Percentiles rank a stretch among this genome's conserved stretches.
phyloP scores from a whole-genome alignment of 768 basidiomycete genomes.

The Rickenella mellea region DNA sequence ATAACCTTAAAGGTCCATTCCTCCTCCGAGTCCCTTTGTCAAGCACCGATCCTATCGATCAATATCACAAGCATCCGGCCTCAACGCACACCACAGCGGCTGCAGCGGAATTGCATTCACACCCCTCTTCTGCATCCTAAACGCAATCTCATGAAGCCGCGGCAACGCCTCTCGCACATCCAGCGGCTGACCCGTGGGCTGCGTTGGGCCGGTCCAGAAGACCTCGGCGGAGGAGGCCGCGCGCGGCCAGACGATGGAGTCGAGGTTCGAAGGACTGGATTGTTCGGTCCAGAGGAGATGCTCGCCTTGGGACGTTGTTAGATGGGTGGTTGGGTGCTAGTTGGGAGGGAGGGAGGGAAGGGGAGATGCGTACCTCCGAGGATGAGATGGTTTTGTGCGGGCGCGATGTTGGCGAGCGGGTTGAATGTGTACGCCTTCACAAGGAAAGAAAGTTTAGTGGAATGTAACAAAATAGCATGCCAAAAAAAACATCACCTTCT shows the following conservation, averaged over 20 bases:
- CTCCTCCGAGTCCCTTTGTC: no score
- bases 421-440: slow-evolving; percentile 58
- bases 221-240: slow-evolving; percentile 39
- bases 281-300: slow-evolving; percentile 40
- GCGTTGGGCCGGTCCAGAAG: slow-evolving; percentile 38
- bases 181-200: slow-evolving; percentile 23
- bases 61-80: slow-evolving; percentile 37
- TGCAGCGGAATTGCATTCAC: slow-evolving; percentile 40
- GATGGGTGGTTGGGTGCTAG: no score
- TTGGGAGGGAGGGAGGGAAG: no score
- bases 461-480: not conserved
- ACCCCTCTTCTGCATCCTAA: slow-evolving; percentile 35
- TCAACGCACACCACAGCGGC: slow-evolving; percentile 46
- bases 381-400: slow-evolving; percentile 41
- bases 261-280: slow-evolving; percentile 31
- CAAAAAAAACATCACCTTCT: slow-evolving; percentile 35
- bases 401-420: slow-evolving; percentile 46
- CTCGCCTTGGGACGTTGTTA: slow-evolving; percentile 19
- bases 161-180: slow-evolving; percentile 32
- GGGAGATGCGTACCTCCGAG: slow-evolving; percentile 59
- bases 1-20: no score
- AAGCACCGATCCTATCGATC: no score
- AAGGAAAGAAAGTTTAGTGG: slow-evolving; percentile 15
- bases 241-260: slow-evolving; percentile 38
- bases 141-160: slow-evolving; percentile 39